A percentile compares a stretch with the other conserved stretches of the same genome.
These are phyloP conservation scores for Aspergillus viridinutans DNA, from an alignment of 2,329 filamentous ascomycete genomes.

Conservation along the genomic window DNA sequence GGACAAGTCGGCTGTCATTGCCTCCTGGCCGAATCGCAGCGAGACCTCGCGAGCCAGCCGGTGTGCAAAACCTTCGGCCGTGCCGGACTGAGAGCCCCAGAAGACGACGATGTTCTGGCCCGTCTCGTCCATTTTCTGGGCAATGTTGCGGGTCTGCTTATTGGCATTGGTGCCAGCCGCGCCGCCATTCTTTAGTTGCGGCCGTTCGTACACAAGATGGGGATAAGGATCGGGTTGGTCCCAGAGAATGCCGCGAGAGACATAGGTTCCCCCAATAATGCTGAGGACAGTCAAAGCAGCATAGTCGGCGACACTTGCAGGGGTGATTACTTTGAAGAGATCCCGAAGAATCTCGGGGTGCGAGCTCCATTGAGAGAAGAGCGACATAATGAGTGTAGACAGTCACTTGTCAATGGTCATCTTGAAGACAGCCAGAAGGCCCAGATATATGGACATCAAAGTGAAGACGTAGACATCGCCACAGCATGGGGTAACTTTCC, in stretches of 20 bases:
- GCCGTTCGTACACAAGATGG: conserved; percentile 48
- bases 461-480: too few relatives aligned
- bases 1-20: conserved; percentile 88
- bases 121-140: conserved; percentile 40
- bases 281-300: conserved; percentile 34
- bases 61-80: conserved; percentile 89
- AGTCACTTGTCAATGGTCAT: neutral
- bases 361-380: neutral
- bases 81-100: conserved; percentile 93
- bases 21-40: conserved; percentile 85
- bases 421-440: neutral
- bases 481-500: neutral
- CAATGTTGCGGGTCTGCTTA: conserved; percentile 46
- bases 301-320: conserved; percentile 29
- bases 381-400: neutral
- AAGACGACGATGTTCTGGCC: conserved; percentile 76
- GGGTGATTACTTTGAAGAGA: conserved; percentile 16
- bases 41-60: conserved; percentile 87
- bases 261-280: conserved; percentile 36
- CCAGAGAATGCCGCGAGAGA: conserved; percentile 44
- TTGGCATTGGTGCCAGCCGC: conserved; percentile 6
- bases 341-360: conserved; percentile 18
- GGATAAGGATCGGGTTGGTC: conserved; percentile 49
- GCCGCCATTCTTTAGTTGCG: conserved; percentile 39
- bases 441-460: neutral